phyloP scores from a whole-genome alignment of 2,329 filamentous ascomycete genomes.

The Didymella segeticola region DNA sequence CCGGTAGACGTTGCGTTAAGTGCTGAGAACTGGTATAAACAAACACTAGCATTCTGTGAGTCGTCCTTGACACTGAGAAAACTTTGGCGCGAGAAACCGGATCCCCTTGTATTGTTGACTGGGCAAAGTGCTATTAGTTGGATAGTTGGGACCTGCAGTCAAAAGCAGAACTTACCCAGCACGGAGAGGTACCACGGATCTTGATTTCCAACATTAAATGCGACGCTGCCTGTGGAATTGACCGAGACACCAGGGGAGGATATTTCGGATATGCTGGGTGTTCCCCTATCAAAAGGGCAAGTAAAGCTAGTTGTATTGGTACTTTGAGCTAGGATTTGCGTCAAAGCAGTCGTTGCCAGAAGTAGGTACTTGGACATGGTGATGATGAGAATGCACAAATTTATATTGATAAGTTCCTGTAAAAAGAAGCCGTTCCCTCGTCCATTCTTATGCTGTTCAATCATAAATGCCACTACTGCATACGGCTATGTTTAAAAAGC shows the following conservation, averaged over 20 bases:
- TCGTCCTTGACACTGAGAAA: background rate
- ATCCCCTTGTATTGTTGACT: background rate
- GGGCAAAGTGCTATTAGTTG: background rate
- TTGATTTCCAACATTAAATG: background rate
- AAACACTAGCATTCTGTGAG: background rate
- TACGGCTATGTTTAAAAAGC: background rate
- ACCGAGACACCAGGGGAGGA: background rate
- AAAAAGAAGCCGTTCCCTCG: too few species aligned
- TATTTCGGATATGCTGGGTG: background rate
- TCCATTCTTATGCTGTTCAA: background rate
- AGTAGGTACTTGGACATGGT: background rate
- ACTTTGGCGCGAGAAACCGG: background rate
- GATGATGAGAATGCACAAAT: too few species aligned
- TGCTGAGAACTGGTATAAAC: background rate
- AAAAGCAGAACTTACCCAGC: background rate
- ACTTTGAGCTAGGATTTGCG: background rate
- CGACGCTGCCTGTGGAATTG: background rate
- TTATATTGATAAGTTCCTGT: too few species aligned
- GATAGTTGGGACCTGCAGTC: background rate
- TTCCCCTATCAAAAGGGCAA: background rate
- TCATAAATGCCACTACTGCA: background rate
- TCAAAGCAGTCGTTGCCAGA: background rate
- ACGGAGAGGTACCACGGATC: background rate
- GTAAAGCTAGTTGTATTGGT: background rate
- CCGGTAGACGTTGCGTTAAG: background rate